Evolutionary conservation across 2,329 filamentous ascomycete species (phyloP), one percentile per base, ranked within the genome.

Genomic region (Reticulascus tulasneorum): DNA sequence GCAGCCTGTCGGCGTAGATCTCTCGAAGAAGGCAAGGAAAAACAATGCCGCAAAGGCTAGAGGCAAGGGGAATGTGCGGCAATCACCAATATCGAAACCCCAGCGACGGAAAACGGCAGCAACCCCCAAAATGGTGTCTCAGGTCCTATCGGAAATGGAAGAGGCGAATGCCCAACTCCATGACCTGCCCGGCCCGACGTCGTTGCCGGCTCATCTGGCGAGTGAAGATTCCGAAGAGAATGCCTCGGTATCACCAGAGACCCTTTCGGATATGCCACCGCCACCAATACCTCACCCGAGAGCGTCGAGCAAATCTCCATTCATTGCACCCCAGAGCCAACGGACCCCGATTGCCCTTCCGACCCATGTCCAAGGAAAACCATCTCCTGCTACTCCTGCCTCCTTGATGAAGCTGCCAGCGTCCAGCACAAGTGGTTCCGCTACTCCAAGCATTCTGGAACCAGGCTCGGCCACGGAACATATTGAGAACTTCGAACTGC

Each of bases 401-500:
- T 94, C 89, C 7, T 64, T 95, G 40, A 95, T 96, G 85, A 84
- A 79, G 50, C 70, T 91, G 27, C 73, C 71, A 4, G 70, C 73
- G 18, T 75, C 75, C 50, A 68, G 67, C 49, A 60, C 65, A 34
- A 75, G 73, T 15, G 38, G 38, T 10, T 44, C 41, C 10, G 20
- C 44, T 44, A 60, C 69, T 20, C 53, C 62, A 42, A 56, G 56
- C 41, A 48, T 57, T 47, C 56, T 63, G 17, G 69, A 69, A 12
- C 56, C 63, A 4, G 55, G 62, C 13, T 17, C 33, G 15, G 62
- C 65, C 19, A 66, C 67, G 4, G 75, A 78, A 23, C 64, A 72
- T 26, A 79, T 78, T 27, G 75, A 78, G 43, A 72, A 49, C 29
- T 72, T 79, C 38, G 71, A 82, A 44, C 71, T 95, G 15, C 90